Conservation (phyloP, 495 filamentous ascomycete species). For the Staphylotrichum longicolle region DNA sequence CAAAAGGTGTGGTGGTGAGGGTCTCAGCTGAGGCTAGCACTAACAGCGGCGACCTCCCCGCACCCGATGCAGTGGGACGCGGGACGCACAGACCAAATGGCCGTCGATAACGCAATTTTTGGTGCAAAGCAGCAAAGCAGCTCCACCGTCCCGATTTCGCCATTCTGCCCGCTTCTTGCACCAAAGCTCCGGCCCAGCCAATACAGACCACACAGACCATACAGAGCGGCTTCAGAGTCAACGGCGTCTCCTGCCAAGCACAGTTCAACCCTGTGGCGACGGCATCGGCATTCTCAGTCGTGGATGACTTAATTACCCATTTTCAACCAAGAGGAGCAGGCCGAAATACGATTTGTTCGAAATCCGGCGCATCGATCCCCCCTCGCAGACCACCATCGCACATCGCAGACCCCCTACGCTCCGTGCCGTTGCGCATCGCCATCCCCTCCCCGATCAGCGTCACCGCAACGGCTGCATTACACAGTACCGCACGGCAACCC, state of each 20-base stretch:
- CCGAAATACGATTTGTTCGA: background rate
- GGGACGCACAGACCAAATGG: conserved; percentile 22
- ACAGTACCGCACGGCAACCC: too few species aligned
- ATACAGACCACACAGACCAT: background rate
- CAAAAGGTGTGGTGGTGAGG: too few species aligned
- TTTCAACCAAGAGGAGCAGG: background rate
- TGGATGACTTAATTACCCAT: background rate
- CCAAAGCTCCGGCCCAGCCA: background rate
- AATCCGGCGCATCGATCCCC: too few species aligned
- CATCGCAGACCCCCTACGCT: too few species aligned
- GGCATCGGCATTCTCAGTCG: background rate
- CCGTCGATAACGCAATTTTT: conserved; percentile 39
- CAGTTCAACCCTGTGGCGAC: conserved; percentile 12
- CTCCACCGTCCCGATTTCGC: conserved; percentile 34
- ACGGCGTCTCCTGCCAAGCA: conserved; percentile 1
- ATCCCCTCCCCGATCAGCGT: background rate
- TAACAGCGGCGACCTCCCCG: conserved; percentile 25
- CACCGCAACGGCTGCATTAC: background rate
- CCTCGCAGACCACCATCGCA: too few species aligned
- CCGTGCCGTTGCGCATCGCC: too few species aligned
- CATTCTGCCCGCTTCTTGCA: conserved; percentile 34
- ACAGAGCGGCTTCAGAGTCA: too few species aligned
- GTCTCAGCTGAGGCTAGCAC: conserved; percentile 1
- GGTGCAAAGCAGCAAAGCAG: conserved; percentile 34
- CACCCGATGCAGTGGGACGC: conserved; percentile 17